Percentiles rank a stretch among this genome's conserved stretches.
These are phyloP conservation scores for Diaporthe vaccinii DNA, from an alignment of 2,329 filamentous ascomycete species.

Conservation along the genomic window DNA sequence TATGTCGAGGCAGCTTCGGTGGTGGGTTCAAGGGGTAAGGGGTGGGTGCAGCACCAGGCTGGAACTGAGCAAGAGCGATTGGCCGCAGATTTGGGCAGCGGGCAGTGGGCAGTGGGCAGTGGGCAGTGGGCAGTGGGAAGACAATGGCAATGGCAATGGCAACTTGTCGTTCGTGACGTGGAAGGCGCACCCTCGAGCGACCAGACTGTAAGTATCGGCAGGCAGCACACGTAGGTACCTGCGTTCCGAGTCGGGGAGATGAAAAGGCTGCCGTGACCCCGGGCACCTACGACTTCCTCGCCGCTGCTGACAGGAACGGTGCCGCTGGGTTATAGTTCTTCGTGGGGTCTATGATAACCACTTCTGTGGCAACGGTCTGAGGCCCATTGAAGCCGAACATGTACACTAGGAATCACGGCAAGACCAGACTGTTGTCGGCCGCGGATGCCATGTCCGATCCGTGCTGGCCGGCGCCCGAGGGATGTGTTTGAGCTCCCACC, in stretches of 20 bases:
- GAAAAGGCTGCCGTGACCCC: neutral
- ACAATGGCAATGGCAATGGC: neutral
- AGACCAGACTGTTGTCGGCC: neutral
- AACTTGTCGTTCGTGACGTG: neutral
- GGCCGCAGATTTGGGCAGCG: too few species aligned
- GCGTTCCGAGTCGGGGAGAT: neutral
- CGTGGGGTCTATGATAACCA: neutral
- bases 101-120: too few species aligned
- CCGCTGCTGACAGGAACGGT: neutral
- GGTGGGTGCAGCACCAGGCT: neutral
- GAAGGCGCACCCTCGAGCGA: neutral
- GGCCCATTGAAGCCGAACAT: neutral
- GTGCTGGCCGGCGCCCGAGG: constrained; percentile 8
- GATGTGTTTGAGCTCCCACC: neutral
- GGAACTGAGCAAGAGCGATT: too few species aligned
- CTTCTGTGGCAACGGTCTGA: neutral
- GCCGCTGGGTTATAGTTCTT: neutral
- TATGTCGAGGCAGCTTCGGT: neutral
- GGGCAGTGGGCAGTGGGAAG: too few species aligned
- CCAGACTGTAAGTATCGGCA: neutral
- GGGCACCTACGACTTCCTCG: too few species aligned
- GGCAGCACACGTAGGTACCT: neutral
- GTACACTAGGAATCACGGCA: neutral
- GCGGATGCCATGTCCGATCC: neutral
- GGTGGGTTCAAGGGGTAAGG: neutral